Conservation (phyloP, 805 yeast species). For the Cyberlindnera xylosilytica region DNA sequence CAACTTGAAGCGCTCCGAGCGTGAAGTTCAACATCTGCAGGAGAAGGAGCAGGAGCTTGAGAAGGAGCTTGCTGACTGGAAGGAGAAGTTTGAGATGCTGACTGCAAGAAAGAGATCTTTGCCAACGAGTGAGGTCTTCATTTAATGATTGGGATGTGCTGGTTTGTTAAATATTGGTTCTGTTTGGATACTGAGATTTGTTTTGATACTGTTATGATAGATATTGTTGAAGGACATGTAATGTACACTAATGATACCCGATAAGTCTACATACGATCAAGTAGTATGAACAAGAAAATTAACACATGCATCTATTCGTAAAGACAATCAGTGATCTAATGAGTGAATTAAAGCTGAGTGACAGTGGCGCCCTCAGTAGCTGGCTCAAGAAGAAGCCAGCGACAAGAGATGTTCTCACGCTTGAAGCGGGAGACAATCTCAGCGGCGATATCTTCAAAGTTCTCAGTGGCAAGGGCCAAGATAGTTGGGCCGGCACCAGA, state of each 20-base stretch:
- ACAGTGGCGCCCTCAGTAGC: conserved; percentile 87
- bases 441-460: conserved; percentile 77
- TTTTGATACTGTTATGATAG: too few relatives aligned
- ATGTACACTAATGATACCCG: conserved; percentile 3
- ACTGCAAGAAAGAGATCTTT: conserved; percentile 20
- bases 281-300: background rate
- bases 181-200: too few relatives aligned
- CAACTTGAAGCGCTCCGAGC: conserved; percentile 43
- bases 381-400: conserved; percentile 80
- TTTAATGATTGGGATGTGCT: conserved; percentile 19
- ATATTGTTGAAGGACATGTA: conserved; percentile 1
- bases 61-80: conserved; percentile 57
- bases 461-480: conserved; percentile 85
- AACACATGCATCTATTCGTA: conserved; percentile 1
- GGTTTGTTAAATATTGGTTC: background rate
- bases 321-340: background rate
- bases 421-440: conserved; percentile 70
- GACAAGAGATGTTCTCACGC: conserved; percentile 63
- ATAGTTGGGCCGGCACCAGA: conserved; percentile 99
- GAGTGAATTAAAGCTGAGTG: conserved; percentile 26
- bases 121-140: conserved; percentile 26
- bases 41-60: conserved; percentile 52
- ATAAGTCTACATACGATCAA: background rate
- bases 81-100: conserved; percentile 34
- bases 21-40: conserved; percentile 54